Evolutionary conservation across 306 rosid species (phyloP).

Genomic region (Glycyrrhiza uralensis): DNA sequence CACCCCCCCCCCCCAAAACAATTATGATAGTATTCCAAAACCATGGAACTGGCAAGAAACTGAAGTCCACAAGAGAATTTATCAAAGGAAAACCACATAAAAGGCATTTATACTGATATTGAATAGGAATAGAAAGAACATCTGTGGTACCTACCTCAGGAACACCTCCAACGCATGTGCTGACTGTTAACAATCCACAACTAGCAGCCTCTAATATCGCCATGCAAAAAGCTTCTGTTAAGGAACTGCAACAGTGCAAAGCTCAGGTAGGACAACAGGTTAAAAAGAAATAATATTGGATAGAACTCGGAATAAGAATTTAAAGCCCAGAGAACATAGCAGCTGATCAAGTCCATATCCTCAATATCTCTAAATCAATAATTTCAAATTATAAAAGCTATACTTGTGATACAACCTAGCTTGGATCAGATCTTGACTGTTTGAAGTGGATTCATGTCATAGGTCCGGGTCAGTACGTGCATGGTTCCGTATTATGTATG

Average conservation of each 20-base stretch:
- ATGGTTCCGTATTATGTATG: neutral
- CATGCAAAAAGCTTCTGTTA: conserved; percentile 95
- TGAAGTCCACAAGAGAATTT: neutral
- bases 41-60: neutral
- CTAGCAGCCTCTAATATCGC: conserved; percentile 98
- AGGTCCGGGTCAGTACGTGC: neutral
- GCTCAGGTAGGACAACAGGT: neutral
- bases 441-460: neutral
- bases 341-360: neutral
- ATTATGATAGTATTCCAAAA: neutral
- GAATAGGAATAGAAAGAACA: conserved; percentile 5
- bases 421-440: neutral
- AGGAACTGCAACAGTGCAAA: conserved; percentile 56
- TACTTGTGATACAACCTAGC: neutral
- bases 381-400: neutral
- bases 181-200: conserved; percentile 92
- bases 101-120: neutral
- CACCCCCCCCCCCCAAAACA: too few species aligned
- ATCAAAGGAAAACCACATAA: conserved; percentile 16
- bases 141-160: conserved; percentile 62
- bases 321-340: neutral
- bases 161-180: conserved; percentile 92
- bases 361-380: conserved; percentile 9
- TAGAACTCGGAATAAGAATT: neutral
- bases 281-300: neutral